Conservation (phyloP, 1,284 basidiomycete species). For the Vanrija humicola region DNA sequence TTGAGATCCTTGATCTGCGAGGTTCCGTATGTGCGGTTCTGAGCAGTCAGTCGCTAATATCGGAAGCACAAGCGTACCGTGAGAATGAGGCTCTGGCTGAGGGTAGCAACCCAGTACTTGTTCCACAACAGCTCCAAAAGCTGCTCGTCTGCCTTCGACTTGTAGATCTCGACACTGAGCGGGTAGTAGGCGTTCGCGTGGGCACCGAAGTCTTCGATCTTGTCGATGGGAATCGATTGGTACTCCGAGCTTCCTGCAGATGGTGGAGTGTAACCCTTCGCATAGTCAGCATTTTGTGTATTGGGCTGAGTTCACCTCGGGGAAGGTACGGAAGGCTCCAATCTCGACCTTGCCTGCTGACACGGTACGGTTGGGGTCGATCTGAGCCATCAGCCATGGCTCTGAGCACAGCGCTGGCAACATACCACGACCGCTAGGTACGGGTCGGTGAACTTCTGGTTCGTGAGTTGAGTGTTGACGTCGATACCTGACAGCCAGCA, state of each 20-base stretch:
- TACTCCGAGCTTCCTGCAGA: slow-evolving; percentile 68
- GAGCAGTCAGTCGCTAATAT: neutral
- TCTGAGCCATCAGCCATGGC: slow-evolving; percentile 52
- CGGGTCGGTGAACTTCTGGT: slow-evolving; percentile 91
- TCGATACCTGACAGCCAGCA: slow-evolving; percentile 98
- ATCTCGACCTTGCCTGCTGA: slow-evolving; percentile 98
- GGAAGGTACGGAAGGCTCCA: slow-evolving; percentile 95
- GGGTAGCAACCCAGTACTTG: slow-evolving; percentile 98
- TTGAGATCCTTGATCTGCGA: slow-evolving; percentile 83
- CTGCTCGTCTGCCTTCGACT: slow-evolving; percentile 77
- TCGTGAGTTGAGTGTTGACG: slow-evolving; percentile 90
- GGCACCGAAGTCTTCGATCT: slow-evolving; percentile 97
- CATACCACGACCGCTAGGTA: slow-evolving; percentile 94
- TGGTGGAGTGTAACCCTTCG: slow-evolving; percentile 71
- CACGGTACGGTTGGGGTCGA: slow-evolving; percentile 96
- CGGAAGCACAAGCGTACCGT: slow-evolving; percentile 59
- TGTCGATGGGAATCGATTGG: slow-evolving; percentile 87
- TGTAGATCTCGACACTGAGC: slow-evolving; percentile 92
- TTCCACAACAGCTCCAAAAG: slow-evolving; percentile 91
- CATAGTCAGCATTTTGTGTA: neutral
- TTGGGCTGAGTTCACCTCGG: slow-evolving; percentile 55
- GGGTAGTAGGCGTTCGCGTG: slow-evolving; percentile 97
- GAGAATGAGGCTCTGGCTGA: slow-evolving; percentile 84
- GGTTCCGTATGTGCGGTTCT: slow-evolving; percentile 90
- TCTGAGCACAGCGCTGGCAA: slow-evolving; percentile 14